phyloP scores from a whole-genome alignment of 2,329 filamentous ascomycete species.

The Cordyceps javanica region DNA sequence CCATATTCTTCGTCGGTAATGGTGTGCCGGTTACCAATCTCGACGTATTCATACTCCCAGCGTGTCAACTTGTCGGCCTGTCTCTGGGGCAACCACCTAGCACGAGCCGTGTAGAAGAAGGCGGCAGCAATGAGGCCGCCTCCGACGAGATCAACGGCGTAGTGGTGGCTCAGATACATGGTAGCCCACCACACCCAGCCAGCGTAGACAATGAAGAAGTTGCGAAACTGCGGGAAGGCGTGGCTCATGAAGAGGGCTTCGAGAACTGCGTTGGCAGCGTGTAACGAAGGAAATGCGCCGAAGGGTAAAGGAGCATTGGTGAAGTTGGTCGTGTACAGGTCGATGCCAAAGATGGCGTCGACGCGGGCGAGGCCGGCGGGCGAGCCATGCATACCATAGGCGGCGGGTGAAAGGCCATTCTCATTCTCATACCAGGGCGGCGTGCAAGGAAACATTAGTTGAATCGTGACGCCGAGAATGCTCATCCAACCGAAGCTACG shows the following conservation, averaged over 20 bases:
- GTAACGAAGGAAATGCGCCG: slow-evolving; percentile 88
- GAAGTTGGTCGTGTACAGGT: slow-evolving; percentile 90
- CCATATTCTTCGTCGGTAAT: slow-evolving; percentile 41
- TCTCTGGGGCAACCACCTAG: slow-evolving; percentile 72
- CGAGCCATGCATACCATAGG: slow-evolving; percentile 85
- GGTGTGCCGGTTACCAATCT: slow-evolving; percentile 60
- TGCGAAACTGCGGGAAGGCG: slow-evolving; percentile 77
- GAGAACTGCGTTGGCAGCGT: slow-evolving; percentile 82
- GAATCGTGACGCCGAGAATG: slow-evolving; percentile 78
- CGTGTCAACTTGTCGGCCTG: slow-evolving; percentile 81
- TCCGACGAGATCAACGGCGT: slow-evolving; percentile 85
- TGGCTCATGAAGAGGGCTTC: slow-evolving; percentile 91
- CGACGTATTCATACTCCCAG: slow-evolving; percentile 94
- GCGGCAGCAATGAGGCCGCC: slow-evolving; percentile 73
- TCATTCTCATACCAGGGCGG: slow-evolving; percentile 96
- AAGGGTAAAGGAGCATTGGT: slow-evolving; percentile 87
- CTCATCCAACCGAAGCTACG: slow-evolving; percentile 91
- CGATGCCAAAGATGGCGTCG: slow-evolving; percentile 82
- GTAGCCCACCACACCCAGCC: slow-evolving; percentile 98
- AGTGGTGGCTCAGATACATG: slow-evolving; percentile 97
- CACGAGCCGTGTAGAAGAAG: slow-evolving; percentile 76
- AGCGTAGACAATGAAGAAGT: slow-evolving; percentile 75
- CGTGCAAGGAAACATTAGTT: slow-evolving; percentile 87
- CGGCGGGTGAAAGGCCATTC: slow-evolving; percentile 83
- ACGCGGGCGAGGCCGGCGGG: slow-evolving; percentile 85